Conservation (phyloP, 2,329 filamentous ascomycete genomes). For the Calonectria pseudoreteaudii region DNA sequence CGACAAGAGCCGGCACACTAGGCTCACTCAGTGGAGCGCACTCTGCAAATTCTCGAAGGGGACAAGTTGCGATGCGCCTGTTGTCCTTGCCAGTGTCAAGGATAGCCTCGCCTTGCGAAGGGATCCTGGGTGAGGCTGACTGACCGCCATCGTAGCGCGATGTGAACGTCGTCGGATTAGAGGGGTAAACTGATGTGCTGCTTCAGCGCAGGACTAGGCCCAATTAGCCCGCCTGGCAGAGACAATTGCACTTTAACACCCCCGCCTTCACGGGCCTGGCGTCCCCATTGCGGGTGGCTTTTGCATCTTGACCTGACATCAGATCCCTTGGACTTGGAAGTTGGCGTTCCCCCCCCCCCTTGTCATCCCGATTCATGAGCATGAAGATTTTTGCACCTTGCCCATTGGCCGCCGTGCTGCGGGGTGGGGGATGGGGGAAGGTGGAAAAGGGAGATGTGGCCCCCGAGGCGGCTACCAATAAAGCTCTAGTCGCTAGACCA, state of each 20-base stretch:
- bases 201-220: neutral
- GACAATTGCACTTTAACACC: neutral
- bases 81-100: slow-evolving; percentile 30
- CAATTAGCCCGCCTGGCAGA: neutral
- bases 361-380: neutral
- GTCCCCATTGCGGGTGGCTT: slow-evolving; percentile 5
- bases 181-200: slow-evolving; percentile 23
- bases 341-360: slow-evolving; percentile 3
- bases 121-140: slow-evolving; percentile 43
- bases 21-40: slow-evolving; percentile 27
- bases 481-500: slow-evolving; percentile 9
- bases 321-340: slow-evolving; percentile 9
- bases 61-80: slow-evolving; percentile 1
- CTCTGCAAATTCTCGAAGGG: slow-evolving; percentile 25
- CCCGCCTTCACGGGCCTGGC: slow-evolving; percentile 17
- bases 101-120: slow-evolving; percentile 42
- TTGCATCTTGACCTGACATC: slow-evolving; percentile 9
- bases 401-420: slow-evolving; percentile 4
- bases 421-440: neutral
- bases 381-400: slow-evolving; percentile 1
- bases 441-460: neutral
- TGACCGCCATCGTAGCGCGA: slow-evolving; percentile 43
- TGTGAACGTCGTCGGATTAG: slow-evolving; percentile 33
- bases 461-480: slow-evolving; percentile 5
- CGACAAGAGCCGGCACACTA: slow-evolving; percentile 30